phyloP scores from a whole-genome alignment of 768 basidiomycete genomes.

The Pulveroboletus ravenelii region DNA sequence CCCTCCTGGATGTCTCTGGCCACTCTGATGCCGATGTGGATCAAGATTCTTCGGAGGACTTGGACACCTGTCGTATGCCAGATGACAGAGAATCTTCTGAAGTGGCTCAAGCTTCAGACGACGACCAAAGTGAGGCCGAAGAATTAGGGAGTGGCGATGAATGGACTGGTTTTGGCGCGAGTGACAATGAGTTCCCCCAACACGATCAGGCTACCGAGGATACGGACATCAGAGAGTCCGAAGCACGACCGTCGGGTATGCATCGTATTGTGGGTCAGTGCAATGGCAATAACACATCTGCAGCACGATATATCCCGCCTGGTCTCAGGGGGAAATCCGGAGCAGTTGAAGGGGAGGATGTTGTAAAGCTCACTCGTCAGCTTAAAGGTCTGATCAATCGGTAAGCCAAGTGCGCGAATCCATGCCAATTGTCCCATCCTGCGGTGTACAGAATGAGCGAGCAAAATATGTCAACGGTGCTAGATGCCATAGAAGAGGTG shows the following conservation, averaged over 20 bases:
- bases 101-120: neutral
- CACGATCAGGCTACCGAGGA: neutral
- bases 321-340: constrained; percentile 57
- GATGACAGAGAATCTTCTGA: constrained; percentile 1
- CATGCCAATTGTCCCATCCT: neutral
- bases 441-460: constrained; percentile 70
- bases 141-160: constrained; percentile 27
- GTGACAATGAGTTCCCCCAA: neutral
- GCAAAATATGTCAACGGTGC: constrained; percentile 74
- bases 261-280: neutral
- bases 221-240: neutral
- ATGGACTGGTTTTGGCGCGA: constrained; percentile 35
- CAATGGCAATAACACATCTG: neutral
- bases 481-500: constrained; percentile 68
- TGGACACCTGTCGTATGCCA: neutral
- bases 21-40: neutral
- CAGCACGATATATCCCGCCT: constrained; percentile 75
- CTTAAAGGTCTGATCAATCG: constrained; percentile 87
- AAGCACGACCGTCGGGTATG: constrained; percentile 10
- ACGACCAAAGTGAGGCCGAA: constrained; percentile 18
- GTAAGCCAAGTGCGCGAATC: constrained; percentile 34
- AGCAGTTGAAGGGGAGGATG: constrained; percentile 34
- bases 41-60: neutral
- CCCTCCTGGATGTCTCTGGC: neutral
- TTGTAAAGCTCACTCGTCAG: constrained; percentile 62